These are phyloP conservation scores for Aristolochia contorta DNA, from an alignment of 164 flowering plant genomes.

Conservation along the genomic window DNA sequence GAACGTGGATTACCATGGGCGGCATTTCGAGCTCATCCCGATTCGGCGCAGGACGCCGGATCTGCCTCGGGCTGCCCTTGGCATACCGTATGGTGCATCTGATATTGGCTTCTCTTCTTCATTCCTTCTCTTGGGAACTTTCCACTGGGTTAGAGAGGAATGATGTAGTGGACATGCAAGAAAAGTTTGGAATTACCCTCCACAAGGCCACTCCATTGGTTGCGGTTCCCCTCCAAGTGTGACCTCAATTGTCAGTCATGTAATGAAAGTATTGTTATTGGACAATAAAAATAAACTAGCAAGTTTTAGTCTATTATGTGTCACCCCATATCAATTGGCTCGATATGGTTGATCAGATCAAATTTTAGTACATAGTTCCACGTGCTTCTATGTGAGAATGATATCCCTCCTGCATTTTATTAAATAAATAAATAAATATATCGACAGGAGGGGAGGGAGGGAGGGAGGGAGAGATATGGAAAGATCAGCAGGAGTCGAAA, in stretches of 20 bases:
- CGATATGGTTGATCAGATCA: too few relatives aligned
- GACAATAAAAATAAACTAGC: too few relatives aligned
- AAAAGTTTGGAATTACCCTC: background rate
- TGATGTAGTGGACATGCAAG: background rate
- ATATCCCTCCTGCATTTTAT: too few relatives aligned
- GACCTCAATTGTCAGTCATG: too few relatives aligned
- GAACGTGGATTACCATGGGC: slow-evolving; percentile 1
- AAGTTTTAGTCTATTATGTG: too few relatives aligned
- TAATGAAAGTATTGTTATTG: too few relatives aligned
- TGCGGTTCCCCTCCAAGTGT: background rate
- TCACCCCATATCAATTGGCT: too few relatives aligned
- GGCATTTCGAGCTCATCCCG: slow-evolving; percentile 7
- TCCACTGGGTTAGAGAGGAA: background rate
- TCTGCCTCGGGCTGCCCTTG: slow-evolving; percentile 12
- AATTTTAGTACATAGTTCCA: too few relatives aligned
- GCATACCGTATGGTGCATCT: slow-evolving; percentile 12
- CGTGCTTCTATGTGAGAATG: too few relatives aligned
- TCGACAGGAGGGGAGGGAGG: too few relatives aligned
- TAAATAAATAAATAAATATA: too few relatives aligned
- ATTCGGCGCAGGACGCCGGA: slow-evolving; percentile 18
- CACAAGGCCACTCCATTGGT: background rate
- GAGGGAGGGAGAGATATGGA: too few relatives aligned
- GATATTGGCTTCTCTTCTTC: slow-evolving; percentile 12
- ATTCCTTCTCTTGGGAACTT: slow-evolving; percentile 2
- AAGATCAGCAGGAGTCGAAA: slow-evolving; percentile 25